Evolutionary conservation across 345 rosid species (phyloP).

Genomic region (Pistacia integerrima): DNA sequence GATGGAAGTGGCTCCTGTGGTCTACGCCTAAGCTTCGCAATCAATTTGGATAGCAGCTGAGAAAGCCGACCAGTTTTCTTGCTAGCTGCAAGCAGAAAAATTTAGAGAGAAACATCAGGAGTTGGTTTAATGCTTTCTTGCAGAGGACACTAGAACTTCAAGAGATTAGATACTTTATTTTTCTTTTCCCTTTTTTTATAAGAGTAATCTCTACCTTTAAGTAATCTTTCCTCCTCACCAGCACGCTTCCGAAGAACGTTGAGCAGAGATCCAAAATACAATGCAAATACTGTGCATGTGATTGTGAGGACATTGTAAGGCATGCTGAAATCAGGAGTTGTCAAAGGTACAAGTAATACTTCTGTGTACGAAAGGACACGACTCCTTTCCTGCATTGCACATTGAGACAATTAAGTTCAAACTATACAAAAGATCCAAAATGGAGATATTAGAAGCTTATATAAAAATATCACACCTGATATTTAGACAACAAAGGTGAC

Average conservation of each 20-base stretch:
- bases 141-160: neutral
- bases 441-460: neutral
- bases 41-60: slow-evolving; percentile 47
- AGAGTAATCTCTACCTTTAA: slow-evolving; percentile 61
- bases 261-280: slow-evolving; percentile 88
- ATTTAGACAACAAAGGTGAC: slow-evolving; percentile 57
- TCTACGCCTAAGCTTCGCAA: slow-evolving; percentile 62
- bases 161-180: neutral
- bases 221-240: slow-evolving; percentile 81
- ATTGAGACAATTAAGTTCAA: slow-evolving; percentile 19
- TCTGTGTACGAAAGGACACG: slow-evolving; percentile 78
- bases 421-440: slow-evolving; percentile 3
- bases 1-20: slow-evolving; percentile 33
- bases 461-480: slow-evolving; percentile 51
- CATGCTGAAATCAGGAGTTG: slow-evolving; percentile 99
- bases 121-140: neutral
- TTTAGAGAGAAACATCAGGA: slow-evolving; percentile 2
- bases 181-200: neutral
- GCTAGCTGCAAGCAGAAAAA: slow-evolving; percentile 43
- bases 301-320: slow-evolving; percentile 97
- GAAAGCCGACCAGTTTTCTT: slow-evolving; percentile 41
- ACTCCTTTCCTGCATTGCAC: slow-evolving; percentile 59
- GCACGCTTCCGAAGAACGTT: slow-evolving; percentile 75
- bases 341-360: slow-evolving; percentile 86
- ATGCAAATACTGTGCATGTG: slow-evolving; percentile 86